Base-by-base conservation (phyloP, 495 filamentous ascomycete species). In the Ascodesmis nigricans region DNA sequence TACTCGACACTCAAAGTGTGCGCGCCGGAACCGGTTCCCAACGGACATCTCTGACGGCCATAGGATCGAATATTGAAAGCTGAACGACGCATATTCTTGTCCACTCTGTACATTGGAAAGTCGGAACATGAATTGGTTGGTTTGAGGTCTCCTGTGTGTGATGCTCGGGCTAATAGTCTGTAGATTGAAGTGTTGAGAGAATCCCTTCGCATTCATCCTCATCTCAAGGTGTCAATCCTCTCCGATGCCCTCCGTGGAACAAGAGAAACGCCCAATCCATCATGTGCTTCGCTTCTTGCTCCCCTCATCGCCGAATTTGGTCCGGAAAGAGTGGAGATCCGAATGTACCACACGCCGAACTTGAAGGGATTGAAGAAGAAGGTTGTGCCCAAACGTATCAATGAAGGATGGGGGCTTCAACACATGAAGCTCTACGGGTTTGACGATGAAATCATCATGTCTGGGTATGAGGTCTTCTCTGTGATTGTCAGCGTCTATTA, bases 361-460 rank as follows among this genome's bases (percentile, higher is more conserved):
- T 57, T 99, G 19, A 92, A 77, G 0, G 90, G 87, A 0, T 42
- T 83, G 28, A 67, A 72, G 29, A 95, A 95, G 60, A 69, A 67
- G 44, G 52, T 77, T 43, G 65, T 95, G 27, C 87, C 87, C 2
- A 73, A 69, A 42, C 66, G 87, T 6, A 80, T 95, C 49, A 99
- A 99, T 45, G 87, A 99, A 53, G 87, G 87, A 22, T 99, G 87
- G 84, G 87, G 87, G 9, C 57, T 99, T 27, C 87, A 99, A 50
- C 87, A 99, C 50, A 99, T 99, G 80, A 99, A 99, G 63, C 64
- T 99, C 0, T 99, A 99, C 44, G 87, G 90, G 0, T 56, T 92
- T 26, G 87, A 99, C 41, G 82, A 95, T 47, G 84, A 93, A 54
- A 71, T 99, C 31, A 87, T 99, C 22, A 64, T 99, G 18, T 91